Evolutionary conservation across 139 green algal genomes (phyloP).

Genomic region (Chlorella sorokiniana): DNA sequence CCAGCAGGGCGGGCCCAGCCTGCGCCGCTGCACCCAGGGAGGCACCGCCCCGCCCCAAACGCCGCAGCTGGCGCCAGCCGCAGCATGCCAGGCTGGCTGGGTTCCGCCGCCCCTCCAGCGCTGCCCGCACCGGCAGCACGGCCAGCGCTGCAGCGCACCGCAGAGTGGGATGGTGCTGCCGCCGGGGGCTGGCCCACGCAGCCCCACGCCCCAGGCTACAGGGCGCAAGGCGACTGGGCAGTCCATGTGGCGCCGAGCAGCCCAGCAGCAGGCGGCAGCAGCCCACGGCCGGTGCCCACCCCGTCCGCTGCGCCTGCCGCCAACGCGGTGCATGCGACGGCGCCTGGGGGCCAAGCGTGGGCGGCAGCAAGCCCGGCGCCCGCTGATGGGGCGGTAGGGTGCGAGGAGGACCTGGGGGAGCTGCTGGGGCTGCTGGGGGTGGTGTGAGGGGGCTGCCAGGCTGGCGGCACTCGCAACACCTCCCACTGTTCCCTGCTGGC

Average conservation of each 20-base stretch:
- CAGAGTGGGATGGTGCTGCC: neutral
- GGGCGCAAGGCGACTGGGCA: neutral
- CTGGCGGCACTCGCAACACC: neutral
- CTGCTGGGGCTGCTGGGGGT: slow-evolving; percentile 21
- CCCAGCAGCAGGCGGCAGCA: too few relatives aligned
- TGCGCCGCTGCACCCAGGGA: neutral
- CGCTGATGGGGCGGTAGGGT: neutral
- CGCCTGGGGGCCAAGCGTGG: too few relatives aligned
- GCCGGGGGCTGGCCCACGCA: too few relatives aligned
- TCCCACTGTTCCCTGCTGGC: neutral
- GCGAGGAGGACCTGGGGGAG: neutral
- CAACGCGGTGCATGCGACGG: too few relatives aligned
- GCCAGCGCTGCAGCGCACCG: neutral
- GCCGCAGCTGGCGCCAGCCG: neutral
- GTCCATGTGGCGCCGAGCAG: too few relatives aligned
- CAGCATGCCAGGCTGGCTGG: neutral
- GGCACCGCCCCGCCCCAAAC: neutral
- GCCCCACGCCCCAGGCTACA: neutral
- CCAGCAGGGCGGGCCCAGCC: neutral
- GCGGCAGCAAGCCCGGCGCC: neutral
- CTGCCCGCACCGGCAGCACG: neutral
- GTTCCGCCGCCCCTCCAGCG: neutral
- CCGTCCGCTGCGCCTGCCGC: too few relatives aligned
- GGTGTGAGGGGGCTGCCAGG: neutral
- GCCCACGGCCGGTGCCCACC: too few relatives aligned